Percentiles rank a stretch among this genome's conserved stretches.
phyloP scores from a whole-genome alignment of 208 protist species.

The Wallacemonas sp. region DNA sequence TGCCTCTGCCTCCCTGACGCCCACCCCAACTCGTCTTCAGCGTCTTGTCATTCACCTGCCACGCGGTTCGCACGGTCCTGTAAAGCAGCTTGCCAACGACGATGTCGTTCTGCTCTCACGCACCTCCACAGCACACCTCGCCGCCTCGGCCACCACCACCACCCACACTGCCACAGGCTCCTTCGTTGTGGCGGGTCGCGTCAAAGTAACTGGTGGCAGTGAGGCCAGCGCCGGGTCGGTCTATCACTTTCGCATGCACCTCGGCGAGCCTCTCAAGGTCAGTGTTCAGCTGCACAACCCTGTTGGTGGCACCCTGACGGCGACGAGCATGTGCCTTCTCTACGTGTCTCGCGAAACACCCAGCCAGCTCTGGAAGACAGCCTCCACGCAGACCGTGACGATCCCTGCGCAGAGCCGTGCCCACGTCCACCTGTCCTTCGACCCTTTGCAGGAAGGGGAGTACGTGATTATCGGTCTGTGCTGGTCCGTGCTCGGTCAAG shows the following conservation, averaged over 20 bases:
- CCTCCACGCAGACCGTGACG: slow-evolving; percentile 48
- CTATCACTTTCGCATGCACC: slow-evolving; percentile 41
- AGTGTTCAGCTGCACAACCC: slow-evolving; percentile 65
- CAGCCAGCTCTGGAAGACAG: slow-evolving; percentile 62
- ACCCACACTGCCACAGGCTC: no score
- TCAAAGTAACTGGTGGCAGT: neutral
- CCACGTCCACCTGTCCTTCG: slow-evolving; percentile 56
- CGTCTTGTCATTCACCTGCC: neutral
- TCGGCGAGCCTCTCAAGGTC: slow-evolving; percentile 62
- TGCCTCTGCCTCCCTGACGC: no score
- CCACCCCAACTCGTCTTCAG: neutral
- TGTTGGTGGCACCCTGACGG: slow-evolving; percentile 48
- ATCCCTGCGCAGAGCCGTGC: slow-evolving; percentile 29
- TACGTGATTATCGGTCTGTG: slow-evolving; percentile 79
- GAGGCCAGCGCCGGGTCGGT: neutral
- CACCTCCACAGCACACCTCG: neutral
- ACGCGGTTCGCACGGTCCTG: slow-evolving; percentile 2
- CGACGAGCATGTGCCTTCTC: slow-evolving; percentile 53
- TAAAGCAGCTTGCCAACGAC: slow-evolving; percentile 15
- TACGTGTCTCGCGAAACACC: slow-evolving; percentile 46
- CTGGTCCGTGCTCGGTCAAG: slow-evolving; percentile 55
- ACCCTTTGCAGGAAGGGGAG: slow-evolving; percentile 50
- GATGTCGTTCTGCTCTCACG: slow-evolving; percentile 11
- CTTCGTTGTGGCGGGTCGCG: neutral
- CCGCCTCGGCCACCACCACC: no score